Percentiles rank a stretch among this genome's conserved stretches.
Evolutionary conservation across 768 basidiomycete genomes (phyloP).

Genomic region (Leccinum barrowsii): DNA sequence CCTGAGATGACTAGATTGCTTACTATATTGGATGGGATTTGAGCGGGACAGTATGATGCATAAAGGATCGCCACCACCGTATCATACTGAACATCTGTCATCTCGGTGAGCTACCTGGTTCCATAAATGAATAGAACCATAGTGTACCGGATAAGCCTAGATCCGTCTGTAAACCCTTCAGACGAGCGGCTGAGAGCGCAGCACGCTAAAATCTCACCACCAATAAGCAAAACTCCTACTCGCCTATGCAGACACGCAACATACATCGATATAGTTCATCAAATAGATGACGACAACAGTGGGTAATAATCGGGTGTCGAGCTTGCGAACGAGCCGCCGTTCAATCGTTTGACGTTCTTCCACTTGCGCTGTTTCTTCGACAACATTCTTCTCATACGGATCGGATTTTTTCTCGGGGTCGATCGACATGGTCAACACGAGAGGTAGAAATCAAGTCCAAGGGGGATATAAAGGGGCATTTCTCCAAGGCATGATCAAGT

Average conservation of each 20-base stretch:
- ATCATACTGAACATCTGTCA: conserved; percentile 50
- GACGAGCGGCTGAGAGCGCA: conserved; percentile 46
- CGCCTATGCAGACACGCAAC: conserved; percentile 1
- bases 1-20: background rate
- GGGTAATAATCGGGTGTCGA: conserved; percentile 55
- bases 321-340: conserved; percentile 46
- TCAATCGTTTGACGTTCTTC: conserved; percentile 15
- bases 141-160: conserved; percentile 40
- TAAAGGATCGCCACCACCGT: conserved; percentile 55
- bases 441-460: background rate
- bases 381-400: conserved; percentile 1
- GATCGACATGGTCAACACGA: conserved; percentile 11
- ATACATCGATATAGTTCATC: conserved; percentile 69
- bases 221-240: background rate
- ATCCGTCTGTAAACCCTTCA: conserved; percentile 50
- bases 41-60: conserved; percentile 62
- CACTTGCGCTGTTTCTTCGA: background rate
- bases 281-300: conserved; percentile 58
- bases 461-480: background rate
- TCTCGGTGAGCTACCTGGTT: background rate
- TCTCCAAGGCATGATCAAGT: background rate
- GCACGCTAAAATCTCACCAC: conserved; percentile 34
- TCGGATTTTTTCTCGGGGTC: conserved; percentile 13
- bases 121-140: background rate
- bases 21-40: conserved; percentile 32